Base-by-base conservation (phyloP, 768 basidiomycete genomes). In the Gymnopilus dilepis region DNA sequence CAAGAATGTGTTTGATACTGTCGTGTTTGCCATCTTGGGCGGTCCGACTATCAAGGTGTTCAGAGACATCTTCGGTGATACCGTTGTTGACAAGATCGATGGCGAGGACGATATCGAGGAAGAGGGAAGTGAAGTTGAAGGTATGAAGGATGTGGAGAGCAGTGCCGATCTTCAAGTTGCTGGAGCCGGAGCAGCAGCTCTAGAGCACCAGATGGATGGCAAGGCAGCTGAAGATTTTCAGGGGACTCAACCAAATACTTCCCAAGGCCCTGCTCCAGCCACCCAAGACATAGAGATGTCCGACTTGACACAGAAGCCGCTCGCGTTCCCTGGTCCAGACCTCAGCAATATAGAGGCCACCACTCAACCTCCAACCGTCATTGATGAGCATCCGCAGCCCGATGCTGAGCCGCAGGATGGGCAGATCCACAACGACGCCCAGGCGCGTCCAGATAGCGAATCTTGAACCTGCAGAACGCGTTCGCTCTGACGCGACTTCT, bases 21-120 rank as follows among this genome's bases (percentile, higher is more conserved):
- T 92, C 33, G 76, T 88, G 21, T 92, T 92, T 69, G 90, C 88
- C 1, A 86, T 93, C 38, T 42, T 76, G 26, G 77, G 73, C 5
- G 67, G 65, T 19, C 58, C 66, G 45, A 77, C 77, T 1, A 74
- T 75, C 40, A 41, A 52, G 21, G 70, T 67, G 4, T 78, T 78
- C 48, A 59, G 58, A 30, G 59, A 69, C 21, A 66, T 66, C 2
- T 68, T 71, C 34, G 60, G 61, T 15, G 61, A 57, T 6, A 61
- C 28, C 28, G 58, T 59, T 31, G 56, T 59, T 33, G 55, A 58
- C 3, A 63, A 58, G 13, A 50, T 55, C 0, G 70, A 71, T 26
- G 66, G 64, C 15, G 67, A 61, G 51, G 55, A 62, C 31, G 56
- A 58, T 26, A 43, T 52, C 6, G 53, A 54, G 33, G 62, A 57